These are phyloP conservation scores for Lodderomyces metapsilosis DNA, from an alignment of 1,139 yeast genomes.

Conservation along the genomic window DNA sequence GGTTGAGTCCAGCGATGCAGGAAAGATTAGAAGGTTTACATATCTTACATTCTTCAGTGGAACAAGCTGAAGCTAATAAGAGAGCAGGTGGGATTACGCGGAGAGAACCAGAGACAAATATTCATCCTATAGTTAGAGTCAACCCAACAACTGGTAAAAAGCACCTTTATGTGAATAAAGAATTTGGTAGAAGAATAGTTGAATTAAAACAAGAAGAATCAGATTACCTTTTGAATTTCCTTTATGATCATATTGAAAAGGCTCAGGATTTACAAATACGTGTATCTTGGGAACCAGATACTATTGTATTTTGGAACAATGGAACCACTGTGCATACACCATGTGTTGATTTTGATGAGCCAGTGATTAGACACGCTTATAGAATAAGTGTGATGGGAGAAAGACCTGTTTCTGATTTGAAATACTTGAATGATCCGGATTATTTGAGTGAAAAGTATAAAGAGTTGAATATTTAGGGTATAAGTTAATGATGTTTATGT, in stretches of 20 bases:
- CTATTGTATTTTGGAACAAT: constrained; percentile 27
- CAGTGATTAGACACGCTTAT: constrained; percentile 23
- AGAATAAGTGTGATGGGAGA: constrained; percentile 27
- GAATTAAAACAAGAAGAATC: constrained; percentile 30
- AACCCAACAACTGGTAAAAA: constrained; percentile 30
- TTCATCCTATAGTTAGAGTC: constrained; percentile 27
- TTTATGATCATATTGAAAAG: constrained; percentile 24
- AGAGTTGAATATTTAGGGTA: constrained; percentile 8
- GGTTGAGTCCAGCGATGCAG: constrained; percentile 29
- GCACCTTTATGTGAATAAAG: constrained; percentile 23
- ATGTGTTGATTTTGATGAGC: constrained; percentile 23
- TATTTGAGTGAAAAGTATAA: constrained; percentile 15
- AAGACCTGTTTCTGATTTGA: constrained; percentile 22
- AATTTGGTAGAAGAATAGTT: constrained; percentile 25
- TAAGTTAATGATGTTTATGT: neutral
- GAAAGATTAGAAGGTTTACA: constrained; percentile 25
- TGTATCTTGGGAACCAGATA: constrained; percentile 54
- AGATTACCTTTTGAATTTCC: constrained; percentile 22
- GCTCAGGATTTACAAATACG: constrained; percentile 56
- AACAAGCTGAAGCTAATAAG: constrained; percentile 22
- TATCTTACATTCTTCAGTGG: constrained; percentile 25
- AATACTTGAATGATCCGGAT: constrained; percentile 19
- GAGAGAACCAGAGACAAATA: constrained; percentile 26
- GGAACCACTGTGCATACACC: constrained; percentile 24
- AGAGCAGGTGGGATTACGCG: constrained; percentile 24